phyloP scores from a whole-genome alignment of 2,329 filamentous ascomycete species.

The Paecilomyces niveus region DNA sequence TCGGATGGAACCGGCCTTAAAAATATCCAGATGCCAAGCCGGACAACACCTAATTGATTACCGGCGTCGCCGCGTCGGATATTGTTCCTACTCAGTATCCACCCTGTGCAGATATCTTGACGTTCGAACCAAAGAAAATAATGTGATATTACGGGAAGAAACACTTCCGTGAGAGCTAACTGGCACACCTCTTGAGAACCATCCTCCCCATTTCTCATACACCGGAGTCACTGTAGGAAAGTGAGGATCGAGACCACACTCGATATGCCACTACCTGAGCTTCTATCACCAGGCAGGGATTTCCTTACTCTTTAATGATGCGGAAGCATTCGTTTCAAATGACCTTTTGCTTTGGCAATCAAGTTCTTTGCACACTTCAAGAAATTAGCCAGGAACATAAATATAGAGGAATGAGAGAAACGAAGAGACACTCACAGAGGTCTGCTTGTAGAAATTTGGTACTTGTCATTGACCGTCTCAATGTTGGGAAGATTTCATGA shows the following conservation, averaged over 20 bases:
- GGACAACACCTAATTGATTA: neutral
- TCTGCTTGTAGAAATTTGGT: conserved; percentile 7
- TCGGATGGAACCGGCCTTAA: neutral
- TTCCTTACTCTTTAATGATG: neutral
- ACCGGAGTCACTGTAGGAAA: neutral
- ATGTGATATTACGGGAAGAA: neutral
- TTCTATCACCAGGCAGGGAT: neutral
- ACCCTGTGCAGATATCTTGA: neutral
- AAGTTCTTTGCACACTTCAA: neutral
- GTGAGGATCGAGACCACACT: neutral
- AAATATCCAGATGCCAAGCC: neutral
- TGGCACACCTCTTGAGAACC: neutral
- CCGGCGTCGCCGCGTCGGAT: neutral
- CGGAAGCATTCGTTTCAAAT: neutral
- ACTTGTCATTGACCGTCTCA: conserved; percentile 4
- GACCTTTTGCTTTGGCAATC: neutral
- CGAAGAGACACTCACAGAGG: conserved; percentile 3
- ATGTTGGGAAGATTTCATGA: conserved; percentile 5
- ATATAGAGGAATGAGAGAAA: neutral
- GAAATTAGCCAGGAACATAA: neutral
- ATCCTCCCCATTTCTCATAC: neutral
- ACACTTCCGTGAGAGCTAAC: neutral
- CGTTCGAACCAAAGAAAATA: neutral
- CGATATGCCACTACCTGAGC: neutral
- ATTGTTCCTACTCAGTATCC: neutral